Base-by-base conservation (phyloP, 1,139 yeast genomes). In the Nadsonia commutata region DNA sequence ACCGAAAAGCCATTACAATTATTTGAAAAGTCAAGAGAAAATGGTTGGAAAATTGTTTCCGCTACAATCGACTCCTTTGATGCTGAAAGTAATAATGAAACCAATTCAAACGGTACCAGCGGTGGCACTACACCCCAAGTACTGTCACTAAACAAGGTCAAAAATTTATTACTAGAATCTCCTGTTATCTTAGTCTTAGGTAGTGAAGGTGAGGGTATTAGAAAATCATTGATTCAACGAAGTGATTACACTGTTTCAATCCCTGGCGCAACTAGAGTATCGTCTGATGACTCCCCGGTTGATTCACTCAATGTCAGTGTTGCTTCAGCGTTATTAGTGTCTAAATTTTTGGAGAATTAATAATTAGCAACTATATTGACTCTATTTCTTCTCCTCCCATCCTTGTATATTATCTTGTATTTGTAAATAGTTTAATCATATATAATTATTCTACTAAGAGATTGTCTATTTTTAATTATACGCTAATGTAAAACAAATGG, bases 241-340 rank as follows among this genome's bases (percentile, higher is more conserved):
- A 76, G 88, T 43, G 85, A 84, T 50, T 78, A 67, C 54, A 64
- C 73, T 44, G 88, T 78, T 8, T 72, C 74, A 20, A 66, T 83
- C 55, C 46, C 45, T 9, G 43, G 45, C 7, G 39, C 45, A 18
- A 46, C 45, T 39, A 47, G 45, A 11, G 51, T 54, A 16, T 43
- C 48, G 22, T 49, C 46, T 33, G 54, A 51, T 31, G 54, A 54
- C 2, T 27, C 33, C 33, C 33, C 33, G 5, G 78, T 86, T 33
- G 95, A 85, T 56, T 82, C 94, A 19, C 65, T 86, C 52, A 86
- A 86, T 57, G 96, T 84, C 36, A 82, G 94, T 56, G 95, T 86
- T 3, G 95, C 96, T 1, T 72, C 88, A 2, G 93, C 88, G 1
- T 56, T 85, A 31, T 56, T 84, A 43, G 61, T 83, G 22, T 65